Evolutionary conservation across 345 rosid species (phyloP), one percentile per base, ranked within the genome.

Genomic region (Camelina sativa): DNA sequence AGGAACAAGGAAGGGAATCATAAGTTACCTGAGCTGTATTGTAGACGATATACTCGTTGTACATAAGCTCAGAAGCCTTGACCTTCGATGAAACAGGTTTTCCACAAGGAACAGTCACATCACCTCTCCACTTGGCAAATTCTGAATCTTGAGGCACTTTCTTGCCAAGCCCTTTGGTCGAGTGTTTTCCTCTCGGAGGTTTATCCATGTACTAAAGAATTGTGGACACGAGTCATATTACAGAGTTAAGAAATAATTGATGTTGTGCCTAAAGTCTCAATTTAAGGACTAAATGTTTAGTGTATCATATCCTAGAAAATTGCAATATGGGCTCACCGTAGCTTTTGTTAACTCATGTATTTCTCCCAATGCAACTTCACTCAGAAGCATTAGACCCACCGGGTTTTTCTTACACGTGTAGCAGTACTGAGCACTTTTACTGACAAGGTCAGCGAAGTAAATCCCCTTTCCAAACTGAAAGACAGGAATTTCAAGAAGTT

Each of bases 391-490:
- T 53, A 90, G 83, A 56, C 97, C 99, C 83, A 90, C 93, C 4
- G 96, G 97, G 82, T 76, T 89, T 62, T 83, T 80, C 89, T 83
- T 89, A 65, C 82, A 82, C 11, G 97, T 87, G 80, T 16, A 90
- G 85, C 98, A 94, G 79, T 90, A 92, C 81, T 90, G 97, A 72
- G 99, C 97, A 86, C 99, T 92, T 87, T 95, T 95, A 71, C 99
- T 95, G 76, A 95, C 97, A 83, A 95, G 85, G 84, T 92, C 99
- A 71, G 99, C 97, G 63, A 95, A 95, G 79, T 95, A 95, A 70
- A 95, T 51, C 65, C 99, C 99, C 85, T 95, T 90, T 22, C 97
- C 98, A 84, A 95, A 95, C 99, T 92, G 83, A 69, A 84, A 78
- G 17, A 38, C 30, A 56, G 11, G 81, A 28, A 38, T 16, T 65